These are phyloP conservation scores for Paramecium primaurelia DNA, from an alignment of 73 alveolate species.

Conservation along the genomic window DNA sequence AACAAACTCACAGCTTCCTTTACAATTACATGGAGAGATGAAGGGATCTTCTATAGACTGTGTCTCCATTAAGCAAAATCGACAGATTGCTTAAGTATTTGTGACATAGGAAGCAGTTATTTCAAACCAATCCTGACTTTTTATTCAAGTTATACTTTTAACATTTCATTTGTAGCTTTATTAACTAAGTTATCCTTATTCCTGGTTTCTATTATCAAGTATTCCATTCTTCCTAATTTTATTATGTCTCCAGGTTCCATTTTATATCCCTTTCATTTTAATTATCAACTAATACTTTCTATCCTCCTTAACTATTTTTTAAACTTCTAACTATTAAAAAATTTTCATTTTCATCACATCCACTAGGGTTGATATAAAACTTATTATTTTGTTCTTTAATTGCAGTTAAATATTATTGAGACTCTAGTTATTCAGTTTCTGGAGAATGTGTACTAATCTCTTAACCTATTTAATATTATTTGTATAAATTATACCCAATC, in stretches of 20 bases:
- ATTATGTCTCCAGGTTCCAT: slow-evolving; percentile 57
- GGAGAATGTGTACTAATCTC: neutral
- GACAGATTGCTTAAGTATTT: slow-evolving; percentile 26
- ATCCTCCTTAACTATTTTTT: slow-evolving; percentile 6
- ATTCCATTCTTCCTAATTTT: slow-evolving; percentile 61
- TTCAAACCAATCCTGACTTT: slow-evolving; percentile 27
- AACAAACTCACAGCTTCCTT: slow-evolving; percentile 61
- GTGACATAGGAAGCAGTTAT: neutral
- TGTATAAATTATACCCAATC: slow-evolving; percentile 21
- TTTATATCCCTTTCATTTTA: slow-evolving; percentile 38
- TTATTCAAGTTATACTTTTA: neutral
- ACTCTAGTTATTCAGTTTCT: neutral
- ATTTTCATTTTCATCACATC: neutral
- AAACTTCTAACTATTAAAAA: slow-evolving; percentile 35
- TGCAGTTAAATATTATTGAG: slow-evolving; percentile 1
- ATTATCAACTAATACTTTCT: neutral
- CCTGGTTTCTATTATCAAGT: slow-evolving; percentile 29
- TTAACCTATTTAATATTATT: neutral
- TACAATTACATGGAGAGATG: slow-evolving; percentile 63
- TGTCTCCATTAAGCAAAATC: slow-evolving; percentile 62
- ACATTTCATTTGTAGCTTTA: neutral
- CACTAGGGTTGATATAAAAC: slow-evolving; percentile 10
- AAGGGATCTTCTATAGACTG: slow-evolving; percentile 54
- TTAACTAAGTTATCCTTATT: neutral
- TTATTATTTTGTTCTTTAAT: neutral